phyloP scores from a whole-genome alignment of 805 yeast species.

The Candida vartiovaarae region DNA sequence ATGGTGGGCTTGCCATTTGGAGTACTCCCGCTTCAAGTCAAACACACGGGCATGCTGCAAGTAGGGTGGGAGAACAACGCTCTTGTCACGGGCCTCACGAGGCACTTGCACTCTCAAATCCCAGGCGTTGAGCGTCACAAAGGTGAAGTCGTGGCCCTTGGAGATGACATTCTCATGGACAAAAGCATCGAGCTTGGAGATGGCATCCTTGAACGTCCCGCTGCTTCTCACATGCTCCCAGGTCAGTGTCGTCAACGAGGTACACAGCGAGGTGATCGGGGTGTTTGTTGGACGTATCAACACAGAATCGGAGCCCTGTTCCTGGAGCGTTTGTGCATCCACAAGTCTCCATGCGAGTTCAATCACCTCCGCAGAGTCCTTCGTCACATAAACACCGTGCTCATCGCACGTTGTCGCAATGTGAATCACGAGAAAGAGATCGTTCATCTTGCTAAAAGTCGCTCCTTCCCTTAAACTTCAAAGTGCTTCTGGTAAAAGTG shows the following conservation, averaged over 20 bases:
- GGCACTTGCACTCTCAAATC: slow-evolving; percentile 71
- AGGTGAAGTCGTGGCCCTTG: slow-evolving; percentile 45
- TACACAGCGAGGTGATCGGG: slow-evolving; percentile 54
- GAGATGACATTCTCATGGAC: slow-evolving; percentile 37
- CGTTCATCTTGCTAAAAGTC: slow-evolving; percentile 21
- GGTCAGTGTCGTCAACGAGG: slow-evolving; percentile 43
- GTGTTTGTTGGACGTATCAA: slow-evolving; percentile 57
- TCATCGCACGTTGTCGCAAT: slow-evolving; percentile 65
- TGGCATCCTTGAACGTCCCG: slow-evolving; percentile 56
- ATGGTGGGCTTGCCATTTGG: slow-evolving; percentile 61
- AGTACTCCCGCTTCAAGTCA: slow-evolving; percentile 68
- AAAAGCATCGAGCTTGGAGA: slow-evolving; percentile 43
- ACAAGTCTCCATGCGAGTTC: slow-evolving; percentile 64
- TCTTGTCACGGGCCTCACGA: slow-evolving; percentile 74
- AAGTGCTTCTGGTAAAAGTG: no score
- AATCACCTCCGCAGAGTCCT: slow-evolving; percentile 62
- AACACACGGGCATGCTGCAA: slow-evolving; percentile 70
- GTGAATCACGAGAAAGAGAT: slow-evolving; percentile 53
- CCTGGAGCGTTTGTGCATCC: slow-evolving; percentile 43
- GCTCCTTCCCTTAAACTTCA: no score
- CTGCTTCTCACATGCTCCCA: slow-evolving; percentile 58
- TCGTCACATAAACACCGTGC: slow-evolving; percentile 46
- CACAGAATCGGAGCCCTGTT: slow-evolving; percentile 35
- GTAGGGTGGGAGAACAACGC: slow-evolving; percentile 63
- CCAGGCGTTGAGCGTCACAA: slow-evolving; percentile 64